These are phyloP conservation scores for Fusarium napiforme DNA, from an alignment of 2,329 filamentous ascomycete species.

Conservation along the genomic window DNA sequence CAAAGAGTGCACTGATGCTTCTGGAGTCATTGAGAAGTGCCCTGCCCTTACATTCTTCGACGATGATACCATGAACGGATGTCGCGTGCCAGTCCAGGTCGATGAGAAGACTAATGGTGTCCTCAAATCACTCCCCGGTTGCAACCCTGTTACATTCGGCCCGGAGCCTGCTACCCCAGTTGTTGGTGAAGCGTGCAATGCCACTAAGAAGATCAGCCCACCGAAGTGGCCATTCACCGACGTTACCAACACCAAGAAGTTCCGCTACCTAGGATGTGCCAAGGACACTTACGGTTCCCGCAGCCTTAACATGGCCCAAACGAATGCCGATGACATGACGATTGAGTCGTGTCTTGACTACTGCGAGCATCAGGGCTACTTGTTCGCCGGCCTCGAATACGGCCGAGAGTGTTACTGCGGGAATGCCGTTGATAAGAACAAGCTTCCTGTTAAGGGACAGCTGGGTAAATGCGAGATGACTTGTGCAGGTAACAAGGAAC, in stretches of 20 bases:
- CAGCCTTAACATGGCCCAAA: not conserved
- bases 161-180: not conserved
- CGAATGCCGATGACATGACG: not conserved
- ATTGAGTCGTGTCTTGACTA: not conserved
- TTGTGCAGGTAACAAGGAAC: not conserved
- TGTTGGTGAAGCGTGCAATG: not conserved
- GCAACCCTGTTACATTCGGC: not conserved
- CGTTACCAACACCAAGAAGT: not conserved
- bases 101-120: not conserved
- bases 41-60: not conserved
- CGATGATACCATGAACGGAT: not conserved
- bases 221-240: not conserved
- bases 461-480: not conserved
- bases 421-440: not conserved
- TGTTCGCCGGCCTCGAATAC: not conserved
- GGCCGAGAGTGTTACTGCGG: not conserved
- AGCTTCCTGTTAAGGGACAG: not conserved
- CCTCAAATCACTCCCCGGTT: not conserved
- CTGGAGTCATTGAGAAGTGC: not conserved
- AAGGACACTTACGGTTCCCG: not conserved
- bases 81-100: not conserved
- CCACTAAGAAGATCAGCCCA: not conserved
- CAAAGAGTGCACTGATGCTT: not conserved
- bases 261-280: not conserved
- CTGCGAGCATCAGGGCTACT: not conserved